Conservation (phyloP, 1,284 basidiomycete species). For the Moniliella sp. region DNA sequence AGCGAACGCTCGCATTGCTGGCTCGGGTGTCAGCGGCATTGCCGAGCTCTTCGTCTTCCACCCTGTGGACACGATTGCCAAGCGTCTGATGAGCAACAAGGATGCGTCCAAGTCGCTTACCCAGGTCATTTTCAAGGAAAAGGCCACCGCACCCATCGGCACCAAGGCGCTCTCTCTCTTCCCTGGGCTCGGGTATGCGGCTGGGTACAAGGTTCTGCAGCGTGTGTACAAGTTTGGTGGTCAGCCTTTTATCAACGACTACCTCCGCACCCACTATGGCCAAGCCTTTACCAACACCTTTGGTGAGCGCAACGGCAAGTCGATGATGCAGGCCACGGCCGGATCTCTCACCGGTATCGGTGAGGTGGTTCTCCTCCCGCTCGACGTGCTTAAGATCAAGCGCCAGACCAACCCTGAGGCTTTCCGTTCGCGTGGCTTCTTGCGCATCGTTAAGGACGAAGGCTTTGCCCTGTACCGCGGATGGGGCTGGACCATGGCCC, state of each 20-base stretch:
- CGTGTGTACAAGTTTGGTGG: slow-evolving; percentile 64
- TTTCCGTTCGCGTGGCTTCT: slow-evolving; percentile 45
- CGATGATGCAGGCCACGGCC: slow-evolving; percentile 82
- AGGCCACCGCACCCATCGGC: slow-evolving; percentile 43
- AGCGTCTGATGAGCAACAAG: slow-evolving; percentile 83
- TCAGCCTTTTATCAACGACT: slow-evolving; percentile 88
- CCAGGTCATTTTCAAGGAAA: slow-evolving; percentile 63
- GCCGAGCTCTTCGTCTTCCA: slow-evolving; percentile 53
- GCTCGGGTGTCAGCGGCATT: slow-evolving; percentile 58
- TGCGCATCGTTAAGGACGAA: slow-evolving; percentile 74
- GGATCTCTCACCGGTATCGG: slow-evolving; percentile 50
- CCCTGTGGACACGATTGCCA: slow-evolving; percentile 65
- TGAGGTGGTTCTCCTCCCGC: slow-evolving; percentile 83
- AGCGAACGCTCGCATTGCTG: slow-evolving; percentile 71
- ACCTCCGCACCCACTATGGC: slow-evolving; percentile 58
- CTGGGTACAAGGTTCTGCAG: slow-evolving; percentile 49
- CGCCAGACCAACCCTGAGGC: slow-evolving; percentile 38
- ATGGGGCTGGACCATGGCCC: slow-evolving; percentile 95
- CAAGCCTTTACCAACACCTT: slow-evolving; percentile 57
- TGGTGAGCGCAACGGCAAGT: slow-evolving; percentile 84
- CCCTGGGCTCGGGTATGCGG: slow-evolving; percentile 90
- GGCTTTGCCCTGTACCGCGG: slow-evolving; percentile 73
- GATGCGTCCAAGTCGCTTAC: slow-evolving; percentile 1
- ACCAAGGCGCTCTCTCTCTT: slow-evolving; percentile 71
- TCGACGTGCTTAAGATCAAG: slow-evolving; percentile 95